A percentile compares a stretch with the other conserved stretches of the same genome.
phyloP scores from a whole-genome alignment of 1,284 basidiomycete genomes.

The Cutaneotrichosporon mucoides region DNA sequence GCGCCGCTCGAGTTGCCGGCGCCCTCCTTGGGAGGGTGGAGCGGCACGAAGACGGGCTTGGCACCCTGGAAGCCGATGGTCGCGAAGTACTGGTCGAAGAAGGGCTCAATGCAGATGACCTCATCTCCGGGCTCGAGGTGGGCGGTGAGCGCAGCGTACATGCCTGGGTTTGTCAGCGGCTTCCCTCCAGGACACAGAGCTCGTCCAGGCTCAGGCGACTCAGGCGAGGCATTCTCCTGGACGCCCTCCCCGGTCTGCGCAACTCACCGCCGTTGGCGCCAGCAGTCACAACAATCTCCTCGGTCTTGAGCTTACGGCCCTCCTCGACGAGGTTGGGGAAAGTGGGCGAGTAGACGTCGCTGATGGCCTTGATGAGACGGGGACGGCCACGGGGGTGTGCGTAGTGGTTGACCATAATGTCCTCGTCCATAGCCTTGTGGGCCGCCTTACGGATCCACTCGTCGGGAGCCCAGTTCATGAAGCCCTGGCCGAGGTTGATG shows the following conservation, averaged over 20 bases:
- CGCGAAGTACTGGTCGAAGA: slow-evolving; percentile 95
- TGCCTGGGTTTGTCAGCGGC: slow-evolving; percentile 55
- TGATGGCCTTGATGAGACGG: slow-evolving; percentile 78
- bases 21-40: slow-evolving; percentile 68
- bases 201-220: no score
- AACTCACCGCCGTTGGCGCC: slow-evolving; percentile 86
- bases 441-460: slow-evolving; percentile 76
- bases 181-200: no score
- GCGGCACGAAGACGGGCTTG: slow-evolving; percentile 86
- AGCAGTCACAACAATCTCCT: slow-evolving; percentile 91
- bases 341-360: slow-evolving; percentile 64
- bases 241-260: no score
- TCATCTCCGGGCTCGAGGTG: slow-evolving; percentile 88
- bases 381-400: slow-evolving; percentile 84
- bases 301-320: slow-evolving; percentile 69
- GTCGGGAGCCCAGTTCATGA: slow-evolving; percentile 80
- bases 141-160: slow-evolving; percentile 83
- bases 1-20: slow-evolving; percentile 60
- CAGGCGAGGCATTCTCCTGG: no score
- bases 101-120: slow-evolving; percentile 97
- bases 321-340: slow-evolving; percentile 55
- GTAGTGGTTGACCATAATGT: slow-evolving; percentile 75
- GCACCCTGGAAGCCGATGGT: slow-evolving; percentile 91
- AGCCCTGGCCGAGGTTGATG: slow-evolving; percentile 89
- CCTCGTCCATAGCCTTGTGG: slow-evolving; percentile 61